These are phyloP conservation scores for Fraxinus ornus DNA, from an alignment of 305 asterid genomes.

Conservation along the genomic window DNA sequence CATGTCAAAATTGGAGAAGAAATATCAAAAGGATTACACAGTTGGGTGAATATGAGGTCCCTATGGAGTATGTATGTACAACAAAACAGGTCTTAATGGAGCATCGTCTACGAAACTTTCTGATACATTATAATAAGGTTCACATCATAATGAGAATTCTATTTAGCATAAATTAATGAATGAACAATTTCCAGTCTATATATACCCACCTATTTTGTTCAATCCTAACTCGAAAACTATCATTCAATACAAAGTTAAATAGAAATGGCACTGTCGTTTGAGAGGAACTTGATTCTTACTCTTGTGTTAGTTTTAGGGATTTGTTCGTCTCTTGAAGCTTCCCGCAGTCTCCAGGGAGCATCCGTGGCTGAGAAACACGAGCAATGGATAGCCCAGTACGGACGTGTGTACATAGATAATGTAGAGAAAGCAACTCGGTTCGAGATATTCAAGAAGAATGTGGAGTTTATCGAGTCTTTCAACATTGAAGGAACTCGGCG, in stretches of 20 bases:
- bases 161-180: background rate
- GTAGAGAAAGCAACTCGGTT: constrained; percentile 8
- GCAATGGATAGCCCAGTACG: constrained; percentile 6
- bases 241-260: background rate
- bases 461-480: constrained; percentile 9
- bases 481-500: background rate
- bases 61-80: background rate
- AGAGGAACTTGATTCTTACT: constrained; percentile 5
- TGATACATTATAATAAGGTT: background rate
- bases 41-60: background rate
- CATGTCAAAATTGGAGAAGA: background rate
- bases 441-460: constrained; percentile 18
- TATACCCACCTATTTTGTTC: background rate
- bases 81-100: background rate
- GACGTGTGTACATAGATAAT: background rate
- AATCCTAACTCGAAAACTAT: background rate
- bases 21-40: background rate
- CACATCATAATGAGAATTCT: background rate
- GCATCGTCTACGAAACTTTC: background rate
- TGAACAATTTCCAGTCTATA: background rate
- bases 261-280: background rate
- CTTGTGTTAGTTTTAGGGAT: constrained; percentile 3
- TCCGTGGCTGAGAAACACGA: constrained; percentile 15
- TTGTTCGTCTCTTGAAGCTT: background rate
- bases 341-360: background rate